A percentile compares a stretch with the other conserved stretches of the same genome.
These are phyloP conservation scores for Aspergillus ochraceoroseus DNA, from an alignment of 2,329 filamentous ascomycete genomes.

Conservation along the genomic window DNA sequence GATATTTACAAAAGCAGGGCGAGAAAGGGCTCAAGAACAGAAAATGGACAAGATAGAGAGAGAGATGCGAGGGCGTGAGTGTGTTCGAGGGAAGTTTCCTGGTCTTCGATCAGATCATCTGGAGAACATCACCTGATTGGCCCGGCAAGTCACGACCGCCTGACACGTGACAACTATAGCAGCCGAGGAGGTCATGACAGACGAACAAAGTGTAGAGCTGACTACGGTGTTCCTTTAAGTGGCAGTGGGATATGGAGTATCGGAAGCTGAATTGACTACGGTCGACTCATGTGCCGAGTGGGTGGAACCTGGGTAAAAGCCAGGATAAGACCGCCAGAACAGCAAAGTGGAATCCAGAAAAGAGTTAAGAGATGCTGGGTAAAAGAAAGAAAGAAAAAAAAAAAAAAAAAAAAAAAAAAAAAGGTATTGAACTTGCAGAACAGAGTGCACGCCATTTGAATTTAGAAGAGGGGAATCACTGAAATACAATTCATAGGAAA, in stretches of 20 bases:
- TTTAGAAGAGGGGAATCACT: slow-evolving; percentile 31
- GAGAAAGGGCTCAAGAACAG: neutral
- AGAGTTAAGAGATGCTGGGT: neutral
- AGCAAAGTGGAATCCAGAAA: no score
- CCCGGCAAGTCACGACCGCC: slow-evolving; percentile 1
- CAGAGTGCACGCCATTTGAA: slow-evolving; percentile 8
- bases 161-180: slow-evolving; percentile 12
- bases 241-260: no score
- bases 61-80: neutral
- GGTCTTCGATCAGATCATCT: slow-evolving; percentile 13
- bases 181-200: slow-evolving; percentile 1
- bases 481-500: slow-evolving; percentile 29
- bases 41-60: neutral
- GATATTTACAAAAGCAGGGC: neutral
- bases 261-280: no score
- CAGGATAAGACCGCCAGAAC: no score
- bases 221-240: neutral
- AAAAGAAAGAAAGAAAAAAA: neutral
- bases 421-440: slow-evolving; percentile 3
- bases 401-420: slow-evolving; percentile 1
- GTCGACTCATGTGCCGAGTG: no score
- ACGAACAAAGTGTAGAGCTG: neutral
- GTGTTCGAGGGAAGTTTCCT: neutral
- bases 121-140: slow-evolving; percentile 15
- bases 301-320: no score